Percentiles rank a stretch among this genome's conserved stretches.
Evolutionary conservation across 805 yeast genomes (phyloP).

Genomic region (Pichia exigua): DNA sequence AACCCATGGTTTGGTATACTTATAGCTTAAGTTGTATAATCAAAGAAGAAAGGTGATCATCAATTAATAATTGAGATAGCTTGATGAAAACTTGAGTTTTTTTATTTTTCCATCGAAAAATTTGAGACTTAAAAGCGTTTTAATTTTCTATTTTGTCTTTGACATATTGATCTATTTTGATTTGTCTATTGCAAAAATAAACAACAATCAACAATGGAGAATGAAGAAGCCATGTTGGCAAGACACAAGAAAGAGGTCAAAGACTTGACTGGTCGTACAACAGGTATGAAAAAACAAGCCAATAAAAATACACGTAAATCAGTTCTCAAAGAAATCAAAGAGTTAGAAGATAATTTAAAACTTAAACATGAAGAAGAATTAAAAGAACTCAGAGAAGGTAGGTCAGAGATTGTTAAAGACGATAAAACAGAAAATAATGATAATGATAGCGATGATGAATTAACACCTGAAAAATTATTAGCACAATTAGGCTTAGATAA

Average conservation of each 20-base stretch:
- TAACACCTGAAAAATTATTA: conserved; percentile 56
- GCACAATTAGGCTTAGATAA: conserved; percentile 34
- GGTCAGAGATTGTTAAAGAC: conserved; percentile 1
- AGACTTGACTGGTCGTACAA: conserved; percentile 57
- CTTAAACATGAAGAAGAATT: conserved; percentile 49
- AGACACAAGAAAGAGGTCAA: conserved; percentile 64
- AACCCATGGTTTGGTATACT: conserved; percentile 43
- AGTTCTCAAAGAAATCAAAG: conserved; percentile 50
- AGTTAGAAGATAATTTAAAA: conserved; percentile 50
- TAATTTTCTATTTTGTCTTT: not conserved
- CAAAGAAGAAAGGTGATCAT: not conserved
- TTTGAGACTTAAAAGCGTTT: not conserved
- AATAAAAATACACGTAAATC: conserved; percentile 70
- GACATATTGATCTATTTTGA: not conserved
- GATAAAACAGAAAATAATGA: conserved; percentile 21
- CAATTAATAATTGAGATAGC: not conserved
- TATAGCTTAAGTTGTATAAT: not conserved
- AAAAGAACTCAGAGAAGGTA: conserved; percentile 14
- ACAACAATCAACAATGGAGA: conserved; percentile 19
- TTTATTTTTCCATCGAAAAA: too few relatives aligned
- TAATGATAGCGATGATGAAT: conserved; percentile 47
- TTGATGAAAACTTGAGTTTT: not conserved
- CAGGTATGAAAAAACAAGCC: conserved; percentile 77
- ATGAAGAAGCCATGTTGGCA: conserved; percentile 42
- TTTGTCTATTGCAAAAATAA: not conserved